Evolutionary conservation across 768 basidiomycete genomes (phyloP), one percentile per base, ranked within the genome.

Genomic region (Suillus subluteus): DNA sequence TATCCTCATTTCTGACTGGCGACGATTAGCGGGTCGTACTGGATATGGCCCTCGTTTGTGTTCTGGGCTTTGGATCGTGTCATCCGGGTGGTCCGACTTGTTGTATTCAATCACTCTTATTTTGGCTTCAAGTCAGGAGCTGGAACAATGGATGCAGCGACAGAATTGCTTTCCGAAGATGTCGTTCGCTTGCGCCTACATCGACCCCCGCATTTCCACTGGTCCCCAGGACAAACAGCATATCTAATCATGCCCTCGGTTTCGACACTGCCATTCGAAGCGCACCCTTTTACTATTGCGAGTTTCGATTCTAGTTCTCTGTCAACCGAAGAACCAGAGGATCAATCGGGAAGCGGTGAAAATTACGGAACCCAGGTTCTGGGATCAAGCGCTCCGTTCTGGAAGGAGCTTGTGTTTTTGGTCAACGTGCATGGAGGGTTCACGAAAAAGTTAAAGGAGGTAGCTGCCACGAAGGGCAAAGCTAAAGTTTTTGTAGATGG

Each of bases 231-330:
- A 2, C 87, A 87, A 73, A 80, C 78, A 44, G 81, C 78, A 1
- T 86, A 81, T 67, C 74, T 88, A 30, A 80, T 78, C 26, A 74
- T 86, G 63, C 83, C 84, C 4, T 65, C 73, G 6, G 74, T 83
- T 7, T 82, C 81, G 23, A 64, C 67, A 0, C 68, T 77, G 16
- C 80, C 82, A 18, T 78, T 81, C 54, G 82, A 87, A 72, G 73
- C 82, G 1, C 86, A 87, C 64, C 87, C 87, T 15, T 87, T 87
- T 72, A 85, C 86, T 0, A 86, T 87, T 58, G 78, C 84, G 3
- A 81, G 76, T 26, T 73, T 79, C 13, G 72, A 78, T 54, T 54
- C 64, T 0, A 59, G 32, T 58, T 30, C 35, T 1, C 38, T 62
- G 18, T 30, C 16, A 44, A 0, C 63, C 18, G 2, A 11, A 13